These are phyloP conservation scores for Theobroma cacao DNA, from an alignment of 345 rosid species.

Conservation along the genomic window DNA sequence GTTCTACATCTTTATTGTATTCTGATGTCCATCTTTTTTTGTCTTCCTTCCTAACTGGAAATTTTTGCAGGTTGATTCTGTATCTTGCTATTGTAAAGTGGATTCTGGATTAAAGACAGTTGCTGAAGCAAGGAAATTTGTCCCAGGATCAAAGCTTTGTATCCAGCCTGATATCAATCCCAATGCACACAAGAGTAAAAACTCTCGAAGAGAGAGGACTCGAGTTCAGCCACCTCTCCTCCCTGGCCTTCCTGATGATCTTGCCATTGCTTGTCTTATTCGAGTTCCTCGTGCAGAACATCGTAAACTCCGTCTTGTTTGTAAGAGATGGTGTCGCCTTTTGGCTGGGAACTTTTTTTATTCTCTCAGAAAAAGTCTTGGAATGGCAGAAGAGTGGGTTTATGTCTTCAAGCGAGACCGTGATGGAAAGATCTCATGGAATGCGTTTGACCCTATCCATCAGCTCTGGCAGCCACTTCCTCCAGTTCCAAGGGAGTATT, in stretches of 20 bases:
- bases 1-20: not conserved
- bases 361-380: slow-evolving; percentile 72
- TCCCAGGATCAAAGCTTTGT: slow-evolving; percentile 93
- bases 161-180: slow-evolving; percentile 94
- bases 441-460: slow-evolving; percentile 75
- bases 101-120: slow-evolving; percentile 88
- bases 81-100: slow-evolving; percentile 91
- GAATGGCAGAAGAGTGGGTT: slow-evolving; percentile 95
- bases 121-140: slow-evolving; percentile 92
- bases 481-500: slow-evolving; percentile 87
- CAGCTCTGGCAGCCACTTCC: slow-evolving; percentile 96
- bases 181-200: slow-evolving; percentile 79
- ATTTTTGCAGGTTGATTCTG: slow-evolving; percentile 83
- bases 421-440: slow-evolving; percentile 92
- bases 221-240: slow-evolving; percentile 80
- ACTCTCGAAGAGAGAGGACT: slow-evolving; percentile 67
- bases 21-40: not conserved
- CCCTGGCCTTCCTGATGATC: slow-evolving; percentile 96
- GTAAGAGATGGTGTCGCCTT: slow-evolving; percentile 85
- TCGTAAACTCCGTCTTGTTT: slow-evolving; percentile 74
- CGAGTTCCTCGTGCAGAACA: slow-evolving; percentile 95
- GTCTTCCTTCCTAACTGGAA: not conserved
- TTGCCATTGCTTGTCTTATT: slow-evolving; percentile 85
- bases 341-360: slow-evolving; percentile 72
- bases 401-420: slow-evolving; percentile 90